Base-by-base conservation (phyloP, 1,284 basidiomycete species). In the Bjerkandera adusta region DNA sequence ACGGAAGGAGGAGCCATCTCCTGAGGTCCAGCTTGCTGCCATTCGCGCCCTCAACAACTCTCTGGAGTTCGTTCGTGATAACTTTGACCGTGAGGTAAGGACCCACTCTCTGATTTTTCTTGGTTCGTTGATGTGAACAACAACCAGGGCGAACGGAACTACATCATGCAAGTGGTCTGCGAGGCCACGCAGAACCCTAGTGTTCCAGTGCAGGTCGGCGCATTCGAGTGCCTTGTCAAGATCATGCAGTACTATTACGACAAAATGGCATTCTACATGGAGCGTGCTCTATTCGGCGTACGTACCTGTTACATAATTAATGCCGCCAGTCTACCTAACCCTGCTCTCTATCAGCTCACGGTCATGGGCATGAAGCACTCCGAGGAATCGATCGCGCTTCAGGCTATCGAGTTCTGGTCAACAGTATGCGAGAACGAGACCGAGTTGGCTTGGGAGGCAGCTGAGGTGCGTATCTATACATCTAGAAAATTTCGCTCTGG, bases 101-200 rank as follows among this genome's bases (percentile, higher is more conserved):
- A 21, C 15, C 30, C 21, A 18, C 36, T 42, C 34, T 53, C 21
- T 48, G 33, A 21, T n/a, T n/a, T n/a, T n/a, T n/a, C n/a, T n/a
- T n/a, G n/a, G n/a, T n/a, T n/a, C n/a, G n/a, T n/a, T n/a, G 36
- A 16, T 42, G 46, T 46, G 54, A 36, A 53, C 21, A 7, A 46
- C 43, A 27, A 48, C 21, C 57, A 95, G 92, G 96, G 97, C 50
- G 96, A 99, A 68, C 84, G 96, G 45, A 99, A 98, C 72, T 99
- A 97, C 72, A 99, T 99, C 69, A 99, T 99, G 97, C 97, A 99
- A 73, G 94, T 99, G 42, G 92, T 99, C 21, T 99, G 96, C 65
- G 97, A 99, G 66, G 97, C 96, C 1, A 99, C 97, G 1, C 97
- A 99, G 68, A 93, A 85, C 56, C 53, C 76, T 2, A 69, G 83